phyloP scores from a whole-genome alignment of 2,329 filamentous ascomycete species.

The Xenoacremonium recifei region DNA sequence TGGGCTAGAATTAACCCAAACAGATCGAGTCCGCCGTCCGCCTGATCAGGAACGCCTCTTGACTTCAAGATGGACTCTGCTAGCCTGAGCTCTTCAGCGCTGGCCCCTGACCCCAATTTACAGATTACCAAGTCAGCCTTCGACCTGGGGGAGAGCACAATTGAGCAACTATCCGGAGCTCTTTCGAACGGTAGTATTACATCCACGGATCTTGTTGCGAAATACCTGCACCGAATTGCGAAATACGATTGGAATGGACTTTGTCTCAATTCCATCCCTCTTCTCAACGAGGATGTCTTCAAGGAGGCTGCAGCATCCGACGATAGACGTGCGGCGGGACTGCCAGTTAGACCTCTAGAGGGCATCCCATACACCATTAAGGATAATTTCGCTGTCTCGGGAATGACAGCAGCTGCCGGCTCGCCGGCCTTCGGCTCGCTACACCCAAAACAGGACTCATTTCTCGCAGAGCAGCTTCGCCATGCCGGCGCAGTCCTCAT shows the following conservation, averaged over 20 bases:
- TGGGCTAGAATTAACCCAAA: too few relatives aligned
- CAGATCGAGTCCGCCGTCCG: too few relatives aligned
- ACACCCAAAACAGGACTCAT: slow-evolving; percentile 50
- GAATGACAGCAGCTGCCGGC: slow-evolving; percentile 52
- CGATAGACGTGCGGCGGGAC: slow-evolving; percentile 17
- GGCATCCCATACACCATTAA: slow-evolving; percentile 59
- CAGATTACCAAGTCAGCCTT: neutral
- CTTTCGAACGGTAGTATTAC: slow-evolving; percentile 14
- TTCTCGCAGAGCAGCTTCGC: slow-evolving; percentile 45
- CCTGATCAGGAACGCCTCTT: too few relatives aligned
- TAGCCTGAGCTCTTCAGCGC: too few relatives aligned
- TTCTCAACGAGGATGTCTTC: slow-evolving; percentile 26
- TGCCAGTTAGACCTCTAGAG: slow-evolving; percentile 36
- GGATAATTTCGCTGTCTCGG: slow-evolving; percentile 54
- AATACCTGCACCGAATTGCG: slow-evolving; percentile 25
- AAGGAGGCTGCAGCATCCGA: slow-evolving; percentile 28
- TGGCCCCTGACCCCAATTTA: too few relatives aligned
- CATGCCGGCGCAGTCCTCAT: slow-evolving; percentile 31
- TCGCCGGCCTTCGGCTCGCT: slow-evolving; percentile 53
- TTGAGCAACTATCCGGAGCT: slow-evolving; percentile 19
- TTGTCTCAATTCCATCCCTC: slow-evolving; percentile 24
- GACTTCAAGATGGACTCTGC: too few relatives aligned
- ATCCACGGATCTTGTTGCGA: slow-evolving; percentile 26
- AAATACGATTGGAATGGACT: slow-evolving; percentile 24
- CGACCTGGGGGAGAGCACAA: slow-evolving; percentile 20